These are phyloP conservation scores for Myxozyma kluyveri DNA, from an alignment of 805 yeast genomes.

Conservation along the genomic window DNA sequence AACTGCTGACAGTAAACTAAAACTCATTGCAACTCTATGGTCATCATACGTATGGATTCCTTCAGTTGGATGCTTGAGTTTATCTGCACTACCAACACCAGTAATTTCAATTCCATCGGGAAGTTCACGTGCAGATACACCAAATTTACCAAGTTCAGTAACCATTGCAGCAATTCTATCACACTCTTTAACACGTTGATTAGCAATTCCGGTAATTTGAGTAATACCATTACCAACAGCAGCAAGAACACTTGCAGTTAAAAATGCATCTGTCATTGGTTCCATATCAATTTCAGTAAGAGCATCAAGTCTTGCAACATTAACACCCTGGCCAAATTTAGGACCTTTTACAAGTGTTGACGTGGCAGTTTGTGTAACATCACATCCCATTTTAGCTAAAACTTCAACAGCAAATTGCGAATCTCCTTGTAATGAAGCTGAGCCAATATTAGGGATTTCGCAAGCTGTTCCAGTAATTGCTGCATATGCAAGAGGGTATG, in stretches of 20 bases:
- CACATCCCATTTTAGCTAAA: slow-evolving; percentile 91
- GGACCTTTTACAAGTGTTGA: slow-evolving; percentile 95
- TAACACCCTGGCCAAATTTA: slow-evolving; percentile 47
- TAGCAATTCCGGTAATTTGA: slow-evolving; percentile 90
- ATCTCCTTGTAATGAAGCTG: slow-evolving; percentile 90
- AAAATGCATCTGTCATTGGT: slow-evolving; percentile 98
- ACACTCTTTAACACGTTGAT: slow-evolving; percentile 97
- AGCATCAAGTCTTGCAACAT: slow-evolving; percentile 49
- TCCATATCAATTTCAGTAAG: slow-evolving; percentile 88
- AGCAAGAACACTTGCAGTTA: slow-evolving; percentile 95
- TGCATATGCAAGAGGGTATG: slow-evolving; percentile 96
- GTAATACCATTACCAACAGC: slow-evolving; percentile 75
- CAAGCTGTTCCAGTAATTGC: slow-evolving; percentile 92
- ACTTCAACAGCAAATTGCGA: slow-evolving; percentile 95
- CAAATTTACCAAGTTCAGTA: slow-evolving; percentile 80
- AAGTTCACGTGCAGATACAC: slow-evolving; percentile 77
- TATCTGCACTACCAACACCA: slow-evolving; percentile 50
- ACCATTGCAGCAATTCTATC: slow-evolving; percentile 96
- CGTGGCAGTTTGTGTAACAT: slow-evolving; percentile 73
- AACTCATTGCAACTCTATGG: slow-evolving; percentile 97
- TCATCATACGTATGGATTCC: slow-evolving; percentile 86
- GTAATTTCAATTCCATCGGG: slow-evolving; percentile 89
- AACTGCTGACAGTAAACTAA: slow-evolving; percentile 81
- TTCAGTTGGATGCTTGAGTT: slow-evolving; percentile 56
- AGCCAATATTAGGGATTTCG: slow-evolving; percentile 92